phyloP scores from a whole-genome alignment of 257 asterid species.

The Anisodus tanguticus region DNA sequence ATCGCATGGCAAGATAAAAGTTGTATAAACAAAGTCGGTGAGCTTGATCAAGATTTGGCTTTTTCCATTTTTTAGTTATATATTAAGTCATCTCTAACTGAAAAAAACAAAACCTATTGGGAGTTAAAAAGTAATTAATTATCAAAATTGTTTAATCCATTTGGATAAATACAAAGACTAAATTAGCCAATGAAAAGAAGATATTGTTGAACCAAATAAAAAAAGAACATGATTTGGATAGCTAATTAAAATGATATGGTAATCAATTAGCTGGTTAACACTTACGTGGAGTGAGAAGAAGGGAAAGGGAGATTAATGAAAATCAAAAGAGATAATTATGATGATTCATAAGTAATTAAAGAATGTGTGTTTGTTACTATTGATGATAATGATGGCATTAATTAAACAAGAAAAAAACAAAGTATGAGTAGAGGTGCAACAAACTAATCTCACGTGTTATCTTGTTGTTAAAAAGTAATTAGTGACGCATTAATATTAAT shows the following conservation, averaged over 20 bases:
- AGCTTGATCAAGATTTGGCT: slow-evolving; percentile 33
- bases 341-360: neutral
- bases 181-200: slow-evolving; percentile 25
- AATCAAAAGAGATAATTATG: slow-evolving; percentile 23
- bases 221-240: slow-evolving; percentile 13
- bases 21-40: slow-evolving; percentile 45
- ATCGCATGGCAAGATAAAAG: slow-evolving; percentile 34
- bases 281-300: neutral
- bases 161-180: slow-evolving; percentile 11
- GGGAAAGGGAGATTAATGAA: slow-evolving; percentile 10
- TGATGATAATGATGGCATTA: slow-evolving; percentile 20
- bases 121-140: neutral
- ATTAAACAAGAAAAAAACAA: neutral
- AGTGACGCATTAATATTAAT: neutral
- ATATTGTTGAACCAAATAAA: slow-evolving; percentile 9
- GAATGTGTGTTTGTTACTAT: neutral
- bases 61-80: neutral
- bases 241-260: neutral
- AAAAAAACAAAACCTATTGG: neutral
- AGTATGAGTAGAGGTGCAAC: slow-evolving; percentile 31
- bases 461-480: neutral
- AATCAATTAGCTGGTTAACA: slow-evolving; percentile 17
- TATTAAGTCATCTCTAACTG: slow-evolving; percentile 18
- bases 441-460: slow-evolving; percentile 10
- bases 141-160: neutral